A percentile compares a stretch with the other conserved stretches of the same genome.
phyloP scores from a whole-genome alignment of 495 filamentous ascomycete genomes.

The Trichoderma orchidacearum region DNA sequence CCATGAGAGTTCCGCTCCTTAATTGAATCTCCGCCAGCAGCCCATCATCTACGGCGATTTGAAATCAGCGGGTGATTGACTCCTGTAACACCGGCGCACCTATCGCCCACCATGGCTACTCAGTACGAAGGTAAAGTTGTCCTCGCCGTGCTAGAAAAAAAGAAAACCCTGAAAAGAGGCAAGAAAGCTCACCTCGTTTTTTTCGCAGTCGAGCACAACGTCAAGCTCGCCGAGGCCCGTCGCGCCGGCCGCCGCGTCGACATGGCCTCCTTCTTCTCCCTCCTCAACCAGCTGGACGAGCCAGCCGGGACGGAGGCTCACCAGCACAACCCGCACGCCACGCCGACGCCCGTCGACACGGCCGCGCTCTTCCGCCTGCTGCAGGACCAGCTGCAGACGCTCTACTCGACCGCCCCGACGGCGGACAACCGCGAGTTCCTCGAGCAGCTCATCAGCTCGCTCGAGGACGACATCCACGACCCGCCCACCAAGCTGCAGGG shows the following conservation, averaged over 20 bases:
- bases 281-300: constrained; percentile 50
- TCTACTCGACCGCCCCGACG: constrained; percentile 33
- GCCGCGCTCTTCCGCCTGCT: constrained; percentile 44
- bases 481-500: constrained; percentile 60
- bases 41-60: too few species aligned
- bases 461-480: constrained; percentile 49
- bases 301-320: constrained; percentile 17
- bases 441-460: constrained; percentile 41
- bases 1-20: too few species aligned
- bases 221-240: constrained; percentile 27
- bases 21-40: too few species aligned
- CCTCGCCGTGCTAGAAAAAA: too few species aligned
- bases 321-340: constrained; percentile 45
- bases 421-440: constrained; percentile 49
- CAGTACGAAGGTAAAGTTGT: constrained; percentile 6
- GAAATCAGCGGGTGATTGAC: neutral
- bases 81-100: neutral
- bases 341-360: constrained; percentile 60
- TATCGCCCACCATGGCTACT: constrained; percentile 1
- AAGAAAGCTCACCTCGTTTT: too few species aligned
- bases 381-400: constrained; percentile 32
- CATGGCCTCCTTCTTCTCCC: constrained; percentile 77
- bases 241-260: constrained; percentile 54
- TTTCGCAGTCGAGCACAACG: constrained; percentile 73
- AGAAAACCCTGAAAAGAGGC: too few species aligned